These are phyloP conservation scores for Actinomucor elegans DNA, from an alignment of 371 early-diverging fungal genomes.

Conservation along the genomic window DNA sequence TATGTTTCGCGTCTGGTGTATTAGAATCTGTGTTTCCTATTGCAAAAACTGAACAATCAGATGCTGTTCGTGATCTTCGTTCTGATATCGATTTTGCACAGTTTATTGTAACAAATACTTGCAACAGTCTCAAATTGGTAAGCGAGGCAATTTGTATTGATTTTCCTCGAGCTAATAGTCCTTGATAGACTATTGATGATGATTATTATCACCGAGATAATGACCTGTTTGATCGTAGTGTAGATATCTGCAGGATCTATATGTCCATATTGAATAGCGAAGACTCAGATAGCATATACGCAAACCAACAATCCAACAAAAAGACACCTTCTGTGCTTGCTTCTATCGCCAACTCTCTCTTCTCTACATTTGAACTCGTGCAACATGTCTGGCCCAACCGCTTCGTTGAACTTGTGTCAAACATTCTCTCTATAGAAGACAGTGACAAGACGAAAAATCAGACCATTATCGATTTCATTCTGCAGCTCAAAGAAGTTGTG, in stretches of 20 bases:
- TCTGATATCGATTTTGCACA: constrained; percentile 46
- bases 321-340: constrained; percentile 7
- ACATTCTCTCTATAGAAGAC: no score
- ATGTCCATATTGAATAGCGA: constrained; percentile 30
- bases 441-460: not conserved
- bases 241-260: constrained; percentile 15
- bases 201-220: constrained; percentile 12
- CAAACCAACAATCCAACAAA: constrained; percentile 32
- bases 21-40: constrained; percentile 30
- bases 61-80: constrained; percentile 16
- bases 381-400: constrained; percentile 31
- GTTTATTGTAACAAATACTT: constrained; percentile 35
- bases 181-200: constrained; percentile 25
- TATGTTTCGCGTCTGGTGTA: constrained; percentile 29
- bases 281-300: constrained; percentile 40
- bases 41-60: not conserved
- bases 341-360: constrained; percentile 18
- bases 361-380: constrained; percentile 18
- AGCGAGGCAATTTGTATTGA: not conserved
- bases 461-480: not conserved
- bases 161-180: no score
- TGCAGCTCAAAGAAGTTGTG: constrained; percentile 10
- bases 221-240: constrained; percentile 3
- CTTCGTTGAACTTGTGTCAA: constrained; percentile 5
- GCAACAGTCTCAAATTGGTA: constrained; percentile 26